Percentiles rank a stretch among this genome's conserved stretches.
Conservation (phyloP, 768 basidiomycete genomes). For the Holtermannia corniformis region DNA sequence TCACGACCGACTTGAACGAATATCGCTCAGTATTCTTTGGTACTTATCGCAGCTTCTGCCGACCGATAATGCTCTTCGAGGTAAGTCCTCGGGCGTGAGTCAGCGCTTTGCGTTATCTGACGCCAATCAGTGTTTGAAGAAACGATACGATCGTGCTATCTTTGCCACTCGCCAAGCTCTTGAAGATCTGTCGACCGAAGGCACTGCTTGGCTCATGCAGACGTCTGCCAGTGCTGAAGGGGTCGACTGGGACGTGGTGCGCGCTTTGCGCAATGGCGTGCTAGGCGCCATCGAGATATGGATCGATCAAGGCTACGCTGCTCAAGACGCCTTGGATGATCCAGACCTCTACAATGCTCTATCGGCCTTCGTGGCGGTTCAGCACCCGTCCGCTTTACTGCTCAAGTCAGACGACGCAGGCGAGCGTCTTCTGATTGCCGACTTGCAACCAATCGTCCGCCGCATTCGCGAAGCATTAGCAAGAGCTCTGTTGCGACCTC, state of each 20-base stretch:
- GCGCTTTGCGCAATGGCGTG: not conserved
- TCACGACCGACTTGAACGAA: not conserved
- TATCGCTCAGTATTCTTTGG: slow-evolving; percentile 5
- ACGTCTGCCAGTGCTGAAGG: too few relatives aligned
- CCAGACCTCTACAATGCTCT: not conserved
- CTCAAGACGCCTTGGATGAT: not conserved
- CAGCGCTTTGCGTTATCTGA: not conserved
- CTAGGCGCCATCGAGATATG: not conserved
- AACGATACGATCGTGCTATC: slow-evolving; percentile 1
- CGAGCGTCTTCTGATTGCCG: not conserved
- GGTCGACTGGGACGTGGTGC: too few relatives aligned
- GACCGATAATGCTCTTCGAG: slow-evolving; percentile 6
- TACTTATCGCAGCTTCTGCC: slow-evolving; percentile 1
- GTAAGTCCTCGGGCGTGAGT: not conserved
- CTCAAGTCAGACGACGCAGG: not conserved
- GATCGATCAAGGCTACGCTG: not conserved
- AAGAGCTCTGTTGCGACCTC: not conserved
- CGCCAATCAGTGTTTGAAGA: not conserved
- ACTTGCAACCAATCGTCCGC: not conserved
- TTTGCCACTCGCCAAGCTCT: not conserved
- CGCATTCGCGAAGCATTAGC: not conserved
- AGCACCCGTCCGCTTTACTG: not conserved
- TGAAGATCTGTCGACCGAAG: not conserved
- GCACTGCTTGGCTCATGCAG: too few relatives aligned
- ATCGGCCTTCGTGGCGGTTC: not conserved